These are phyloP conservation scores for Trametes maxima DNA, from an alignment of 768 basidiomycete species.

Conservation along the genomic window DNA sequence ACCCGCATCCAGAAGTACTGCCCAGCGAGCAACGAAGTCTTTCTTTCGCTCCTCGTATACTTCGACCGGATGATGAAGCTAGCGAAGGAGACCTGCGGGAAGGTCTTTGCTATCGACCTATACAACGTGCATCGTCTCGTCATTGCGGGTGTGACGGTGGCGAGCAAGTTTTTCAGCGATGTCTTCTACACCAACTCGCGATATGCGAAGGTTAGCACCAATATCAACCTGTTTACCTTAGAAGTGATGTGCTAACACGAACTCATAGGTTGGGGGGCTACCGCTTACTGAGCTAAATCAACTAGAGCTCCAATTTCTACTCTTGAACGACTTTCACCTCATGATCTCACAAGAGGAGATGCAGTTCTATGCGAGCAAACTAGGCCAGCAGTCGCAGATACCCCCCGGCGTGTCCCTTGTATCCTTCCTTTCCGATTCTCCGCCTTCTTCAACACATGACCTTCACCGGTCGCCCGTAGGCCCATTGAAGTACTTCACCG, in stretches of 20 bases:
- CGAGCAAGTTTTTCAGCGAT: slow-evolving; percentile 98
- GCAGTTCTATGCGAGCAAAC: slow-evolving; percentile 84
- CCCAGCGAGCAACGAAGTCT: slow-evolving; percentile 97
- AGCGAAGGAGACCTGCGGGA: slow-evolving; percentile 48
- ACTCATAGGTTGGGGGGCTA: slow-evolving; percentile 84
- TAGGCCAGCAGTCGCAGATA: slow-evolving; percentile 24
- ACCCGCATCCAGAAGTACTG: slow-evolving; percentile 97
- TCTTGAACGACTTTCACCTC: slow-evolving; percentile 93
- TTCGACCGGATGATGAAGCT: slow-evolving; percentile 93
- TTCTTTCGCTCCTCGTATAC: slow-evolving; percentile 91
- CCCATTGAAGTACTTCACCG: slow-evolving; percentile 54
- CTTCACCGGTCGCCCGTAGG: slow-evolving; percentile 31
- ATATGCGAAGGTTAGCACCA: slow-evolving; percentile 84
- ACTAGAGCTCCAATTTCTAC: slow-evolving; percentile 94
- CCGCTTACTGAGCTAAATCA: slow-evolving; percentile 93
- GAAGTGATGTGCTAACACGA: neutral
- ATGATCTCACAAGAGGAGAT: slow-evolving; percentile 89
- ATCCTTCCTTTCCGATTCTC: slow-evolving; percentile 30
- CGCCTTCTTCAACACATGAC: slow-evolving; percentile 26
- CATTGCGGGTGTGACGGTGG: slow-evolving; percentile 98
- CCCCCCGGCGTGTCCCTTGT: slow-evolving; percentile 59
- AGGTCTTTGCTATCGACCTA: slow-evolving; percentile 89
- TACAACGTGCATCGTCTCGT: slow-evolving; percentile 97
- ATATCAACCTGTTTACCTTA: neutral
- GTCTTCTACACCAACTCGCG: slow-evolving; percentile 99